A percentile compares a stretch with the other conserved stretches of the same genome.
Conservation (phyloP, 345 rosid species). For the Toxicodendron radicans region DNA sequence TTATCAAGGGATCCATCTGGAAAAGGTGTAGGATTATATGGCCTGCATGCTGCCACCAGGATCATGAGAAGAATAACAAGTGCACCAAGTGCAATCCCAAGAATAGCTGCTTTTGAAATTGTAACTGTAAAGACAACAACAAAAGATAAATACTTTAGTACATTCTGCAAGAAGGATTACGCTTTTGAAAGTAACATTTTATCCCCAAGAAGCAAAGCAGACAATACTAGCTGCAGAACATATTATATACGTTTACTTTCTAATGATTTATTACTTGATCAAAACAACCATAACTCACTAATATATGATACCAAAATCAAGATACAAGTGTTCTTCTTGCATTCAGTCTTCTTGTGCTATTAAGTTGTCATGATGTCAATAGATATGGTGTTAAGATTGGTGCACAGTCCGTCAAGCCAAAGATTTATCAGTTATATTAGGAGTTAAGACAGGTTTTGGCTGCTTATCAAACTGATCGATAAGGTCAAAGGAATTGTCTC, state of each 20-base stretch:
- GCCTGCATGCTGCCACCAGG: conserved; percentile 72
- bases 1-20: conserved; percentile 79
- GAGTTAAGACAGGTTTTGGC: neutral
- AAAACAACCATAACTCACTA: neutral
- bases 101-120: conserved; percentile 87
- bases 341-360: neutral
- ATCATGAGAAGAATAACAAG: conserved; percentile 88
- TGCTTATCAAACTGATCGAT: neutral
- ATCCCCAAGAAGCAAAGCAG: neutral
- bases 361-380: neutral
- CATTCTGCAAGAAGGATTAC: neutral
- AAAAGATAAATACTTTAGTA: neutral
- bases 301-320: neutral
- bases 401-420: neutral
- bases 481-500: neutral
- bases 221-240: neutral
- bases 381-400: neutral
- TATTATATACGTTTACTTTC: neutral
- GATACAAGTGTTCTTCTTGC: neutral
- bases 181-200: neutral
- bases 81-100: conserved; percentile 89
- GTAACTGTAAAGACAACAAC: conserved; percentile 44
- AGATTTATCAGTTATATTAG: neutral
- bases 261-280: neutral
- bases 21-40: conserved; percentile 62